These are phyloP conservation scores for Trichoderma asperelloides DNA, from an alignment of 495 filamentous ascomycete genomes.

Conservation along the genomic window DNA sequence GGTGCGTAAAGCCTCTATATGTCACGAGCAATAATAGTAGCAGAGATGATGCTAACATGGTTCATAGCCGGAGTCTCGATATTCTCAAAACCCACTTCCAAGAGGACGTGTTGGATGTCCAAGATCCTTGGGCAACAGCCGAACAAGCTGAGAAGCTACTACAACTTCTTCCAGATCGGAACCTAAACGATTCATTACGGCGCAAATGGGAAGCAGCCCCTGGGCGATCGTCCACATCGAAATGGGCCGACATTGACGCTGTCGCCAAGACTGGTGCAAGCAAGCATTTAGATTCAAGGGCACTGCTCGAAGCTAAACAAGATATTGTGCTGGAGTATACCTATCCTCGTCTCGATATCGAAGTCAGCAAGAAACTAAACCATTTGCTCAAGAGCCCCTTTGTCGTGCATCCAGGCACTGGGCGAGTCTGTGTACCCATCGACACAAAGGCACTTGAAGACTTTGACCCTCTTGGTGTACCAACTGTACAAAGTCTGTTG, in stretches of 20 bases:
- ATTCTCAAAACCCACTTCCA: slow-evolving; percentile 72
- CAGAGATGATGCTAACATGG: not conserved
- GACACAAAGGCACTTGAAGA: slow-evolving; percentile 57
- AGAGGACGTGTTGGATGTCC: slow-evolving; percentile 65
- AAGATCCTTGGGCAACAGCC: slow-evolving; percentile 71
- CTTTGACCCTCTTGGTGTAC: slow-evolving; percentile 81
- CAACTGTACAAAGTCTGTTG: slow-evolving; percentile 73
- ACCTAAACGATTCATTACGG: slow-evolving; percentile 62
- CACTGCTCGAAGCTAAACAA: slow-evolving; percentile 80
- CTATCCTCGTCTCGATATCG: slow-evolving; percentile 93
- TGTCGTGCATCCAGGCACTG: slow-evolving; percentile 90
- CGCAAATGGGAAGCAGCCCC: slow-evolving; percentile 87
- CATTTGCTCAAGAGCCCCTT: slow-evolving; percentile 96
- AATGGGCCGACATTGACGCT: slow-evolving; percentile 90
- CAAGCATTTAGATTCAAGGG: slow-evolving; percentile 52
- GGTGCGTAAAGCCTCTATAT: slow-evolving; percentile 32
- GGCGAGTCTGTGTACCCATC: slow-evolving; percentile 90
- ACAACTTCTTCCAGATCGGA: slow-evolving; percentile 65
- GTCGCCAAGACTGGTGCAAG: slow-evolving; percentile 65
- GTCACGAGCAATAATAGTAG: not conserved
- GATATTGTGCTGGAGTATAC: slow-evolving; percentile 95
- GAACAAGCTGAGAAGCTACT: slow-evolving; percentile 68
- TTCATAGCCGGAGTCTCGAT: slow-evolving; percentile 64
- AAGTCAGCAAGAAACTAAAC: slow-evolving; percentile 94
- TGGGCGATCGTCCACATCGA: slow-evolving; percentile 58